These are phyloP conservation scores for Fulvia fulva DNA, from an alignment of 2,329 filamentous ascomycete species.

Conservation along the genomic window DNA sequence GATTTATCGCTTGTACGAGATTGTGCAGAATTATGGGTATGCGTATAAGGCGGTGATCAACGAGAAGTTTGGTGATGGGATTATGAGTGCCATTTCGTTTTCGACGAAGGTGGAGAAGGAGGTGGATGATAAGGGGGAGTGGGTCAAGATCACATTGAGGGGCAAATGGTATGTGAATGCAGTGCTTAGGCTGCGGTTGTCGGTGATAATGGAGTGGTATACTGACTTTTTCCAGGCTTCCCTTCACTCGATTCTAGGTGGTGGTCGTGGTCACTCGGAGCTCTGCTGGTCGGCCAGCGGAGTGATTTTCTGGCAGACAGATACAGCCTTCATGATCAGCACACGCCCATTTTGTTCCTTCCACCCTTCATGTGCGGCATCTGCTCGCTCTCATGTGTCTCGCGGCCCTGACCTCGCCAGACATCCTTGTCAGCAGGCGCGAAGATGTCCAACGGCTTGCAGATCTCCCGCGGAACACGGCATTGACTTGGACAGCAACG, in stretches of 20 bases:
- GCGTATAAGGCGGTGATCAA: constrained; percentile 93
- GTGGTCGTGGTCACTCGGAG: not conserved
- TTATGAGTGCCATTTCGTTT: constrained; percentile 95
- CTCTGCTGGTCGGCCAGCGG: not conserved
- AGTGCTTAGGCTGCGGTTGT: not conserved
- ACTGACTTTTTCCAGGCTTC: constrained; percentile 38
- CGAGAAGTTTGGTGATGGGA: constrained; percentile 77
- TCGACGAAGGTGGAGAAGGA: constrained; percentile 81
- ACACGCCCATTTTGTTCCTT: too few species aligned
- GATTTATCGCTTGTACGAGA: constrained; percentile 88
- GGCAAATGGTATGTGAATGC: constrained; percentile 66
- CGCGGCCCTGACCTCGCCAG: too few species aligned
- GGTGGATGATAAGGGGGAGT: constrained; percentile 76
- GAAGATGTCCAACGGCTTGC: too few species aligned
- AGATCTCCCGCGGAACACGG: too few species aligned
- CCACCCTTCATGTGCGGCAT: not conserved
- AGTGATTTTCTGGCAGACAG: not conserved
- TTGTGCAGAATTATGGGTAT: constrained; percentile 95
- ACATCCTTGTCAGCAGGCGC: too few species aligned
- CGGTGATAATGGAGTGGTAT: not conserved
- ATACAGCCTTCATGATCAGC: not conserved
- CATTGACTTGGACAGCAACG: too few species aligned
- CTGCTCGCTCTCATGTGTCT: too few species aligned
- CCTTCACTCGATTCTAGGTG: constrained; percentile 46
- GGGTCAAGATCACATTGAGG: constrained; percentile 78